Base-by-base conservation (phyloP, 257 asterid species). In the Capsicum pubescens region DNA sequence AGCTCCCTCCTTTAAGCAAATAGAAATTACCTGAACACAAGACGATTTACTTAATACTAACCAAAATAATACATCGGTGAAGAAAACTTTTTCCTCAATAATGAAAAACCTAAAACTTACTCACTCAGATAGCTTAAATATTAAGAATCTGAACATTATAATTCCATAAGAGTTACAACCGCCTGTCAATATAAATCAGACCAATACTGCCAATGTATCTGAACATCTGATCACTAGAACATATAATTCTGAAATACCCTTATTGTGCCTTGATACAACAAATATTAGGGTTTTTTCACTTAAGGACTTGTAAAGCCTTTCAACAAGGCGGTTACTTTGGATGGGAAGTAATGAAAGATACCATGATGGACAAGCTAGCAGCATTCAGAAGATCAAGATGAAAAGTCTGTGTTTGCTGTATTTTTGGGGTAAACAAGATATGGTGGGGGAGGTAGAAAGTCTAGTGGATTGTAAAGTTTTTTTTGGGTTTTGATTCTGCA, bases 1-100 rank as follows among this genome's bases (percentile, higher is more conserved):
- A 39, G 85, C 70, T 68, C 87, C 87, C 83, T 84, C 82, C 70
- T 86, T 86, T 81, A 78, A 64, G 67, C 84, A 77, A 55, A 88
- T 14, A 56, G 90, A 86, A 58, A 83, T 79, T n/a, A 86, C 84
- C 90, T 88, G 85, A 66, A 55, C 36, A 79, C 17, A 79, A 54
- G 16, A 9, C 55, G 12, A 74, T 84, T 19, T 50, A 61, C 84
- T 39, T 64, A 48, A 82, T 54, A 60, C 44, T 26, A n/a, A 39
- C 44, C 44, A 39, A 39, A 39, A 19, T 8, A 15, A 54, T 35
- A 7, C 21, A 14, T 52, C 10, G 36, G 13, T 0, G 57, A 21
- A 17, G 58, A 80, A 19, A 80, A 57, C 57, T 9, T 42, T 79
- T 21, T 80, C 19, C 42, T 66, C 3, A 13, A n/a, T 66, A 35